Evolutionary conservation across 495 filamentous ascomycete genomes (phyloP).

Genomic region (Extremus antarcticus): DNA sequence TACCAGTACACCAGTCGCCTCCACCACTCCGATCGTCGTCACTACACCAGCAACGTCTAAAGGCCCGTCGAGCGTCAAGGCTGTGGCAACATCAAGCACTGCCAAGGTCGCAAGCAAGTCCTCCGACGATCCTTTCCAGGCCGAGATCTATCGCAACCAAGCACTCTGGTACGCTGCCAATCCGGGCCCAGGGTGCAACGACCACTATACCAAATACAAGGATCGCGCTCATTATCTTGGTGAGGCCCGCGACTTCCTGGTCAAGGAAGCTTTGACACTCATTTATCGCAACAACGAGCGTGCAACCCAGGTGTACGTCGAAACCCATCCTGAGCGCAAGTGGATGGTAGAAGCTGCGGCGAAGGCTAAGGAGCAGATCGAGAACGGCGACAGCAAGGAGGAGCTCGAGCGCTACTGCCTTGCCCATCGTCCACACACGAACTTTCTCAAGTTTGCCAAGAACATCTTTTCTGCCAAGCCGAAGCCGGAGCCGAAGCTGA

Average conservation of each 20-base stretch:
- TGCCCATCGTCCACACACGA: not conserved
- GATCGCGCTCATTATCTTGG: not conserved
- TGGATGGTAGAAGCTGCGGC: conserved; percentile 6
- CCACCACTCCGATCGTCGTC: not conserved
- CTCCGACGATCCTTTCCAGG: too few species aligned
- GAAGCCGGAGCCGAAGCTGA: not conserved
- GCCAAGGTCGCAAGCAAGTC: not conserved
- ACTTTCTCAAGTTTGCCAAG: not conserved
- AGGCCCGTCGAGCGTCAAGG: too few species aligned
- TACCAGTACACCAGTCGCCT: too few species aligned
- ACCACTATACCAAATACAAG: conserved; percentile 1
- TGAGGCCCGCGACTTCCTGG: not conserved
- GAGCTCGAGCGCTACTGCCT: not conserved
- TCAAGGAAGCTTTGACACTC: not conserved
- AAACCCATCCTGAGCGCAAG: not conserved
- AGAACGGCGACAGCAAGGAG: not conserved
- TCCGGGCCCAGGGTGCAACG: conserved; percentile 1
- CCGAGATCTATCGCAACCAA: not conserved
- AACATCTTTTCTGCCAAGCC: too few species aligned
- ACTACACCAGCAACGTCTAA: too few species aligned
- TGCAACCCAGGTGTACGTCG: not conserved
- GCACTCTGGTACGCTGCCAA: conserved; percentile 5
- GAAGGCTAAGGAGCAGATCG: not conserved
- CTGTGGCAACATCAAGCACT: not conserved
- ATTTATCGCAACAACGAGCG: not conserved